Evolutionary conservation across 2,329 filamentous ascomycete genomes (phyloP).

Genomic region (Arthrobotrys pseudoclavata): DNA sequence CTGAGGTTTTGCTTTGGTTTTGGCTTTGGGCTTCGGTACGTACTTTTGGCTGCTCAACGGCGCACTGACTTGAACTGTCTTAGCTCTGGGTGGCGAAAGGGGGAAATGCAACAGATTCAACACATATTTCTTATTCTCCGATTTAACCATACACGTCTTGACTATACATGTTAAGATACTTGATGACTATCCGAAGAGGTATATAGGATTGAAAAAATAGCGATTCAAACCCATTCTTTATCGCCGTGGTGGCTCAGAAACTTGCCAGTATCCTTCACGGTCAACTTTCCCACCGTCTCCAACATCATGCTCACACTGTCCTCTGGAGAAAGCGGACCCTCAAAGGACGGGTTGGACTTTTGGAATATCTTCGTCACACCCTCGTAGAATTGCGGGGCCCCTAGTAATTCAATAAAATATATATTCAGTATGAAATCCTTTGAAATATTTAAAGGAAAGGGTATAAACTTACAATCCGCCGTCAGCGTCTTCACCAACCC

Average conservation of each 20-base stretch:
- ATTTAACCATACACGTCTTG: background rate
- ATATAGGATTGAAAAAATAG: no score
- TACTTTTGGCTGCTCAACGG: conserved; percentile 2
- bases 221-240: conserved; percentile 70
- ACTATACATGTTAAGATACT: background rate
- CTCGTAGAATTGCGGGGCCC: conserved; percentile 56
- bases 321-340: conserved; percentile 65
- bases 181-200: no score
- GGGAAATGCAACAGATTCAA: conserved; percentile 20
- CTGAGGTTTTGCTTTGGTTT: conserved; percentile 2
- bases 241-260: conserved; percentile 72
- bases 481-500: conserved; percentile 62
- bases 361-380: conserved; percentile 64
- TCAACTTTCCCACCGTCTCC: conserved; percentile 66
- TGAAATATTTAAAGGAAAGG: no score
- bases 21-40: conserved; percentile 9
- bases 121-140: conserved; percentile 2
- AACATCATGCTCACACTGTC: conserved; percentile 65
- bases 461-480: conserved; percentile 36
- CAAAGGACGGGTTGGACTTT: conserved; percentile 67
- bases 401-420: background rate
- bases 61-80: conserved; percentile 16
- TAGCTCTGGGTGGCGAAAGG: background rate
- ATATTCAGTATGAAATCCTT: background rate
- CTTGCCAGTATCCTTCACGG: conserved; percentile 69